Base-by-base conservation (phyloP, 805 yeast species). In the Candida taoyuanica region DNA sequence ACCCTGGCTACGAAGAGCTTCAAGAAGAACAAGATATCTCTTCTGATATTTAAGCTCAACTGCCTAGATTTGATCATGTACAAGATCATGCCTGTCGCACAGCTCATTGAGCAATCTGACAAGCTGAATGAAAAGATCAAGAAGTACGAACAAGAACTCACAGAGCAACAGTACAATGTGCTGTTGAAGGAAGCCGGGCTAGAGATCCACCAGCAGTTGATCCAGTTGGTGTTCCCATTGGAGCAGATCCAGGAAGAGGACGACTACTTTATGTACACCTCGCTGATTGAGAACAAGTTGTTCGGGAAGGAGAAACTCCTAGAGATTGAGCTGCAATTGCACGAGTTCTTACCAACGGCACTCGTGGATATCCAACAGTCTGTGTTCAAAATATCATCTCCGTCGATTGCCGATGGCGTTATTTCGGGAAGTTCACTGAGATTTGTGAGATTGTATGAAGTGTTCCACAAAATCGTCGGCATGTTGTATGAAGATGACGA, bases 191-290 rank as follows among this genome's bases (percentile, higher is more conserved):
- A 68, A 29, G 73, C 85, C 17, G 74, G 74, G 0, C 57, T 83
- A 23, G 65, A 64, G n/a, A 74, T 81, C 39, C 76, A 73, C 48
- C 76, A 69, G 54, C 83, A 81, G 52, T 58, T 83, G 34, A 65
- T 81, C 41, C 79, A 80, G 50, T 78, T 83, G 82, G 79, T 84
- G n/a, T 78, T 75, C 57, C 81, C 84, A 12, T 58, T 81, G 15
- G 69, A 63, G 17, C 64, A 67, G 23, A 64, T 69, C 7, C 59
- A 65, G 46, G 69, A 66, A 36, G 84, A 77, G 36, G 76, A 78
- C 19, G 73, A 82, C 37, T 76, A 74, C 21, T 70, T 76, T 17
- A 68, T 82, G 53, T 85, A 84, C 56, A 65, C 76, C 40, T 82
- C 89, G 1, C 70, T 81, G 14, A 59, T 62, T 3, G 88, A 82